These are phyloP conservation scores for Gossypium arboreum DNA, from an alignment of 345 rosid species.

Conservation along the genomic window DNA sequence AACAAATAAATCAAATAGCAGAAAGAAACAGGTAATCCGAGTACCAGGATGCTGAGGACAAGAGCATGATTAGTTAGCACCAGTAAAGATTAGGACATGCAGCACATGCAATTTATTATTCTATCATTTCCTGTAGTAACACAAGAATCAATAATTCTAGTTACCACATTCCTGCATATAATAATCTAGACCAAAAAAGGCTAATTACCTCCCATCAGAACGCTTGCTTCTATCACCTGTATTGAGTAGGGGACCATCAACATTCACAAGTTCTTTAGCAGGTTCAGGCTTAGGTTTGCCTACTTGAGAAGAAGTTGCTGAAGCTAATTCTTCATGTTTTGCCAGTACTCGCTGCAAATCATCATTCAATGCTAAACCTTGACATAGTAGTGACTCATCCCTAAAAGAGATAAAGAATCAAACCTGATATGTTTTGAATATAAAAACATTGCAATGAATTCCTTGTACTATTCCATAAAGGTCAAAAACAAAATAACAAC, in stretches of 20 bases:
- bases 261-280: slow-evolving; percentile 50
- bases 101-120: background rate
- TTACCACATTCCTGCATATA: background rate
- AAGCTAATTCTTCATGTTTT: slow-evolving; percentile 80
- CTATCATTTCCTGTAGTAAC: slow-evolving; percentile 3
- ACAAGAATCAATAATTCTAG: background rate
- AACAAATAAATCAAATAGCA: background rate
- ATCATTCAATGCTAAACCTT: slow-evolving; percentile 91
- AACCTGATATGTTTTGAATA: background rate
- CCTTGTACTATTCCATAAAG: too few species aligned
- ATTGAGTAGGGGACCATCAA: slow-evolving; percentile 66
- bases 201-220: slow-evolving; percentile 46
- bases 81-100: background rate
- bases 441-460: too few species aligned
- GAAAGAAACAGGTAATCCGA: background rate
- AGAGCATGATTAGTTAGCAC: background rate
- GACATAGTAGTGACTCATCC: slow-evolving; percentile 86
- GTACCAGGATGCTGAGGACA: background rate
- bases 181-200: slow-evolving; percentile 5
- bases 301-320: slow-evolving; percentile 46
- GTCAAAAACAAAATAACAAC: too few species aligned
- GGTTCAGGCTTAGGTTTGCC: slow-evolving; percentile 56
- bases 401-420: slow-evolving; percentile 38
- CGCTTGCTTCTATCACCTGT: slow-evolving; percentile 56
- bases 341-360: slow-evolving; percentile 92